Evolutionary conservation across 2,329 filamentous ascomycete species (phyloP).

Genomic region (Mycosphaerelloides madeirae): DNA sequence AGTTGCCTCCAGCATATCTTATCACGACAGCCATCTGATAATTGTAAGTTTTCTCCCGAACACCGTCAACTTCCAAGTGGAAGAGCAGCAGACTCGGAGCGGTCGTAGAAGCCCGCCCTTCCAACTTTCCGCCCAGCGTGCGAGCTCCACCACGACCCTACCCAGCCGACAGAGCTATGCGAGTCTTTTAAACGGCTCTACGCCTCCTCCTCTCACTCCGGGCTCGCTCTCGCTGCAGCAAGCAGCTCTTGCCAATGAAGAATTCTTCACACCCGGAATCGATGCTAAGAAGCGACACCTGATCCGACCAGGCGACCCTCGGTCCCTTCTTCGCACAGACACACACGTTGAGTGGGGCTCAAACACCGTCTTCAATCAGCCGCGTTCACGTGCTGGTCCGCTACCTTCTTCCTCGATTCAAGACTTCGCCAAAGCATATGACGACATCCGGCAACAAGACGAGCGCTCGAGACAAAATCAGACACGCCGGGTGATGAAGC

Average conservation of each 20-base stretch:
- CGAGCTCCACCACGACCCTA: slow-evolving; percentile 44
- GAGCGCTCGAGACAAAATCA: slow-evolving; percentile 10
- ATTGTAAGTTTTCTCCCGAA: slow-evolving; percentile 78
- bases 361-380: slow-evolving; percentile 62
- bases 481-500: slow-evolving; percentile 17
- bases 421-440: slow-evolving; percentile 55
- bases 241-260: slow-evolving; percentile 19
- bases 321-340: slow-evolving; percentile 64
- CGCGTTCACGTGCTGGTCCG: slow-evolving; percentile 67
- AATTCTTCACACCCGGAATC: slow-evolving; percentile 44
- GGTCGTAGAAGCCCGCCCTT: slow-evolving; percentile 21
- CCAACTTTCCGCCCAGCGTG: slow-evolving; percentile 21
- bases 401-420: slow-evolving; percentile 72
- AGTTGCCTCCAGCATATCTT: slow-evolving; percentile 19
- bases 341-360: slow-evolving; percentile 71
- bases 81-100: slow-evolving; percentile 29
- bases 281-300: slow-evolving; percentile 51
- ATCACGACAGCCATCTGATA: neutral
- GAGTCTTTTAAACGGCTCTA: slow-evolving; percentile 36
- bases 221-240: slow-evolving; percentile 11
- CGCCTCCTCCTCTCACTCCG: slow-evolving; percentile 42
- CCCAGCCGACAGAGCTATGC: slow-evolving; percentile 26
- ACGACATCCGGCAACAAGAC: slow-evolving; percentile 28
- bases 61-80: slow-evolving; percentile 77
- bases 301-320: slow-evolving; percentile 43